These are phyloP conservation scores for Aciculosporium take DNA, from an alignment of 2,329 filamentous ascomycete genomes.

Conservation along the genomic window DNA sequence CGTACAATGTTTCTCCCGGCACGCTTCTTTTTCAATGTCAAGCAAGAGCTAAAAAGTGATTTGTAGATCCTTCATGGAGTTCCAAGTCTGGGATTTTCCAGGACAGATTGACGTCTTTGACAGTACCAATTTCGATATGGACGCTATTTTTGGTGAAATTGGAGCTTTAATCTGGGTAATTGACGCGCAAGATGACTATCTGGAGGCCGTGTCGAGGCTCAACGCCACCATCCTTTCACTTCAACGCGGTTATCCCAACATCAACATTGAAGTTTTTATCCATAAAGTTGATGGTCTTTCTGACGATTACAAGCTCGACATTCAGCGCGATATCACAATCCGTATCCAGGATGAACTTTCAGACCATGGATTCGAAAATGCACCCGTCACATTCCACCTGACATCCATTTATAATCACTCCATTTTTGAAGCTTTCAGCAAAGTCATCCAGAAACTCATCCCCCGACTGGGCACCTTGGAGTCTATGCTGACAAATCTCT, in stretches of 20 bases:
- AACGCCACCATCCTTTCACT: constrained; percentile 83
- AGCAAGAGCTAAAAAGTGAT: constrained; percentile 4
- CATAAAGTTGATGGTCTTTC: constrained; percentile 98
- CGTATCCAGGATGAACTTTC: constrained; percentile 91
- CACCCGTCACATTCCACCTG: constrained; percentile 85
- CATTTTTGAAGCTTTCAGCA: constrained; percentile 96
- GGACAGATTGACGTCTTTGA: constrained; percentile 84
- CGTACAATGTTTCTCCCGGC: constrained; percentile 22
- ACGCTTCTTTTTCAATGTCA: constrained; percentile 9
- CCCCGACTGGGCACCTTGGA: constrained; percentile 87
- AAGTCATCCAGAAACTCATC: constrained; percentile 95
- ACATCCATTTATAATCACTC: constrained; percentile 98
- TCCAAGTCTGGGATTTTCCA: constrained; percentile 95
- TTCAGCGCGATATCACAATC: constrained; percentile 91
- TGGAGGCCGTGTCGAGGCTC: constrained; percentile 75
- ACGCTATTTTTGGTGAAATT: constrained; percentile 86
- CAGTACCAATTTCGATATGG: constrained; percentile 77
- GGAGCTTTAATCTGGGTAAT: constrained; percentile 97
- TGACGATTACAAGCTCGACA: constrained; percentile 92
- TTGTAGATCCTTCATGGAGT: constrained; percentile 90
- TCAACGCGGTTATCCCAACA: constrained; percentile 75
- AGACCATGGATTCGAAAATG: constrained; percentile 85
- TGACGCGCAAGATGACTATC: constrained; percentile 94
- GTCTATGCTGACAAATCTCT: constrained; percentile 84
- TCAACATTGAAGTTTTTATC: constrained; percentile 97